Evolutionary conservation across 2,329 filamentous ascomycete species (phyloP).

Genomic region (Knoxdaviesia capensis): DNA sequence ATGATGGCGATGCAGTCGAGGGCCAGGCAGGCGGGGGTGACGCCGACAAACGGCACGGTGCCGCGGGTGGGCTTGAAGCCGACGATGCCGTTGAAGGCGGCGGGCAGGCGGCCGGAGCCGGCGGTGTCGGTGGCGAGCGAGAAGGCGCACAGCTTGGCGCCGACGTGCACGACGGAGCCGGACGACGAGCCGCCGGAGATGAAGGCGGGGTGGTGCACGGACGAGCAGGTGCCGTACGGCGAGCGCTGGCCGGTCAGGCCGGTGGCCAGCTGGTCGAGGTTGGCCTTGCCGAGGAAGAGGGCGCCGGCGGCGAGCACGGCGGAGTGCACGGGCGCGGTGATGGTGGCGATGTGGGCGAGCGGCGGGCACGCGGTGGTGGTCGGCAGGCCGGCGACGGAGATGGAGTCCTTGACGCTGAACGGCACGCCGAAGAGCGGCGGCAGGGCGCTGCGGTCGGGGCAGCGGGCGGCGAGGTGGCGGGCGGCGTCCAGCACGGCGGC

Average conservation of each 20-base stretch:
- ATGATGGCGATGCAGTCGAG: conserved; percentile 37
- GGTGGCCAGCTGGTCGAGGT: conserved; percentile 39
- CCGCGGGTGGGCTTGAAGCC: conserved; percentile 32
- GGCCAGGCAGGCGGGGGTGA: conserved; percentile 33
- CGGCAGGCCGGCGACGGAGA: conserved; percentile 26
- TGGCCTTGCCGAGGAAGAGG: conserved; percentile 33
- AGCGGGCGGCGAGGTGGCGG: conserved; percentile 17
- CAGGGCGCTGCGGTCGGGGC: conserved; percentile 13
- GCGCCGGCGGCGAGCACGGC: conserved; percentile 28
- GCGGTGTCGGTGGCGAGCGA: conserved; percentile 36
- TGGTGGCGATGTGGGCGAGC: conserved; percentile 25
- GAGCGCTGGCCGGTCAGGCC: conserved; percentile 38
- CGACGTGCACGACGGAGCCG: conserved; percentile 33
- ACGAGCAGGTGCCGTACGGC: conserved; percentile 30
- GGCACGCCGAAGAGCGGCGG: conserved; percentile 33
- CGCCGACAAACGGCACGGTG: conserved; percentile 24
- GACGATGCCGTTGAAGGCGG: conserved; percentile 31
- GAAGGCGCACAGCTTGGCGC: conserved; percentile 30
- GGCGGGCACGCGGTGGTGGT: conserved; percentile 31
- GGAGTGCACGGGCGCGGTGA: conserved; percentile 23
- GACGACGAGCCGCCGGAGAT: conserved; percentile 30
- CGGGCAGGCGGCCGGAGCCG: conserved; percentile 30
- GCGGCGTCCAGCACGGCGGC: conserved; percentile 19
- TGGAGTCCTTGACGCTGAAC: conserved; percentile 35
- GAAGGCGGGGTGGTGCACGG: conserved; percentile 18